Percentiles rank a stretch among this genome's conserved stretches.
Conservation (phyloP, 768 basidiomycete genomes). For the Lentinula sp. region DNA sequence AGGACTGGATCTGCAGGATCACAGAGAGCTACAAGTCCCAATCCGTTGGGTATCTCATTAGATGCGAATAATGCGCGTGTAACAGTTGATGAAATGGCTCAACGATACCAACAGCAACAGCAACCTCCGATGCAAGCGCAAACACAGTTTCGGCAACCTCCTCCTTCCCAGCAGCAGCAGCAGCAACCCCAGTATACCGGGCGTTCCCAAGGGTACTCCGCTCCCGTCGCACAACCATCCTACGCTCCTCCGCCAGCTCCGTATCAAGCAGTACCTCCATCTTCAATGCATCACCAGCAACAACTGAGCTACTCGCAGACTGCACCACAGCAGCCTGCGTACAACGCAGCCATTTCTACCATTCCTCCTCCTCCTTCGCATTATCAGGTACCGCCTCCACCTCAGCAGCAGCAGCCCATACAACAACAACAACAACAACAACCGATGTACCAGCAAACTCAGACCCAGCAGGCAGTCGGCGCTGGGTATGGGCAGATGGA, state of each 20-base stretch:
- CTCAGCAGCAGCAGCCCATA: not conserved
- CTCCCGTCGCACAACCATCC: conserved; percentile 9
- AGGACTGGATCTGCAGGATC: conserved; percentile 25
- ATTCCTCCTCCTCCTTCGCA: conserved; percentile 2
- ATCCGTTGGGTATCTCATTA: conserved; percentile 75
- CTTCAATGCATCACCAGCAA: not conserved
- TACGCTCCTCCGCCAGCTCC: conserved; percentile 14
- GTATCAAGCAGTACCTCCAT: conserved; percentile 12
- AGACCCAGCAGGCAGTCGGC: conserved; percentile 5
- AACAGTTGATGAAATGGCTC: conserved; percentile 73
- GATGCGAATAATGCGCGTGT: conserved; percentile 73
- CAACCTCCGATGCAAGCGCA: not conserved
- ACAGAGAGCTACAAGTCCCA: conserved; percentile 62
- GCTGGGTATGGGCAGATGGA: conserved; percentile 15
- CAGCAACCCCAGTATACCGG: conserved; percentile 31
- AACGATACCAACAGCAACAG: conserved; percentile 39
- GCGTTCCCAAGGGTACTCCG: conserved; percentile 18
- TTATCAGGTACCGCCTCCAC: conserved; percentile 6
- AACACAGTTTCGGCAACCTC: conserved; percentile 21
- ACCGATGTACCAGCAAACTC: conserved; percentile 12
- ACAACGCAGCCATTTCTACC: not conserved
- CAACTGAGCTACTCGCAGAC: conserved; percentile 12
- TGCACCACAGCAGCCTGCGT: conserved; percentile 14
- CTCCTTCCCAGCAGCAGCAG: conserved; percentile 30
- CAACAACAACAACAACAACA: conserved; percentile 6